Conservation (phyloP, 2,329 filamentous ascomycete species). For the Neocatenulostroma microsporum region DNA sequence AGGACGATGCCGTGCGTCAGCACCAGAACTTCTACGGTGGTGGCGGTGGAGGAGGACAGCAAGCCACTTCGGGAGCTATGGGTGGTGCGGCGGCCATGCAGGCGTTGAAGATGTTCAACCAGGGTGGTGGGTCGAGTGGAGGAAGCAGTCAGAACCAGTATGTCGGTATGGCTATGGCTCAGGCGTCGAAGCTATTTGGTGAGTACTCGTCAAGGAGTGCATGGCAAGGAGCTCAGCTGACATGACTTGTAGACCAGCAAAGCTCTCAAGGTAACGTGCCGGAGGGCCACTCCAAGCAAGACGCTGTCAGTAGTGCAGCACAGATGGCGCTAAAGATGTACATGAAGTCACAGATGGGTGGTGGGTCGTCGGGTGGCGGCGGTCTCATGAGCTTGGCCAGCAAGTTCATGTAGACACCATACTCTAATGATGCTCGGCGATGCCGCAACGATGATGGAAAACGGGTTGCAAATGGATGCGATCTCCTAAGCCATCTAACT, state of each 20-base stretch:
- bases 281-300: conserved; percentile 65
- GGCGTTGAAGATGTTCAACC: conserved; percentile 66
- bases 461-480: too few relatives aligned
- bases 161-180: conserved; percentile 76
- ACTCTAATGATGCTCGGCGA: too few relatives aligned
- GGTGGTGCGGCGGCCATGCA: conserved; percentile 73
- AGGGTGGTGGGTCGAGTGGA: conserved; percentile 28
- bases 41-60: conserved; percentile 43
- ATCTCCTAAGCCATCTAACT: too few relatives aligned
- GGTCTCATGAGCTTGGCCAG: conserved; percentile 51
- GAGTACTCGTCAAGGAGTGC: conserved; percentile 47
- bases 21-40: conserved; percentile 67
- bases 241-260: conserved; percentile 42
- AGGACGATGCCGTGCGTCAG: conserved; percentile 60
- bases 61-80: conserved; percentile 36
- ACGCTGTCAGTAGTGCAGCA: conserved; percentile 67
- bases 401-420: conserved; percentile 54
- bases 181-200: conserved; percentile 70
- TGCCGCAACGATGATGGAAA: too few relatives aligned
- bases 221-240: conserved; percentile 25
- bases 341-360: conserved; percentile 61
- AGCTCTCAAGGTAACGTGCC: conserved; percentile 44
- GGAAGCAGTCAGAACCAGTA: conserved; percentile 64
- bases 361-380: conserved; percentile 39
- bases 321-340: conserved; percentile 90